Evolutionary conservation across 169 alveolate species (phyloP).

Genomic region (Eimeria sp.): DNA sequence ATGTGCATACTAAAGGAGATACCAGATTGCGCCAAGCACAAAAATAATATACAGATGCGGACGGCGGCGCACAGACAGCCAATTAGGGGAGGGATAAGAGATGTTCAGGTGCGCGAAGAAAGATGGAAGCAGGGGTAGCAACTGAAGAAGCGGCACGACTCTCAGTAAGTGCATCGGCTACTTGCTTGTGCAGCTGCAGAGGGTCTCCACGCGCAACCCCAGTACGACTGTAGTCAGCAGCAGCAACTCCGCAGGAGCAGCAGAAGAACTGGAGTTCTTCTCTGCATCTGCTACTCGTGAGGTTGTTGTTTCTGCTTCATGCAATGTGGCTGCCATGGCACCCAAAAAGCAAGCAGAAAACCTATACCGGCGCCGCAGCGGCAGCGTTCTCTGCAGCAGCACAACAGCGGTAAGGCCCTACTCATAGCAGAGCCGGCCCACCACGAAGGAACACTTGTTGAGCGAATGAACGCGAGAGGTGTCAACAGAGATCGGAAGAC

Average conservation of each 20-base stretch:
- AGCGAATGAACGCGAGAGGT: background rate
- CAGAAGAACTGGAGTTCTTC: background rate
- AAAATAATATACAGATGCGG: background rate
- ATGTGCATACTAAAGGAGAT: background rate
- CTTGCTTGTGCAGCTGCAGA: conserved; percentile 58
- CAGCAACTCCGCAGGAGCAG: background rate
- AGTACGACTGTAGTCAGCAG: conserved; percentile 55
- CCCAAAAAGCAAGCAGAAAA: background rate
- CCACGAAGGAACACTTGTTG: background rate
- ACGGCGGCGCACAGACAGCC: background rate
- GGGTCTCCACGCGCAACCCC: background rate
- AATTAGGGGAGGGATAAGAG: too few species aligned
- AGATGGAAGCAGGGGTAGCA: too few species aligned
- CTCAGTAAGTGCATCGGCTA: background rate
- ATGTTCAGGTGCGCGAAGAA: too few species aligned
- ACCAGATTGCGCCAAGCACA: background rate
- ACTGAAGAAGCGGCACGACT: background rate
- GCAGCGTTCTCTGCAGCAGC: conserved; percentile 4
- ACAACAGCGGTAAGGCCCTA: background rate
- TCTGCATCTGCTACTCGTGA: background rate
- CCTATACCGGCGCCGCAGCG: background rate
- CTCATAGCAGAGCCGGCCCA: background rate
- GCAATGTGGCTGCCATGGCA: background rate
- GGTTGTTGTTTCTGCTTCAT: conserved; percentile 2
- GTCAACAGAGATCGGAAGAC: background rate